A percentile compares a stretch with the other conserved stretches of the same genome.
phyloP scores from a whole-genome alignment of 805 yeast genomes.

The Saturnispora halmiae region DNA sequence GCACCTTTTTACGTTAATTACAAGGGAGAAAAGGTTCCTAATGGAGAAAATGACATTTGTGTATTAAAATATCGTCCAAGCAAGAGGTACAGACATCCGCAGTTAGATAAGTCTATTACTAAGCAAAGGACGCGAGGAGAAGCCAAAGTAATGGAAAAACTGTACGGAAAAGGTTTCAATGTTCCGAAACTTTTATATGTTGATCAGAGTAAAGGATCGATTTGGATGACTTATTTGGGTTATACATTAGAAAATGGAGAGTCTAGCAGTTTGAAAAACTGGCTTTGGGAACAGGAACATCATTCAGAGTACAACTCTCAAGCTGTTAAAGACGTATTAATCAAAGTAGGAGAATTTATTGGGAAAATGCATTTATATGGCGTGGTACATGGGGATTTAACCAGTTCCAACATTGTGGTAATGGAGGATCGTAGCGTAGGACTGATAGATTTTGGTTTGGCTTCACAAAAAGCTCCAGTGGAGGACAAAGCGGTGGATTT shows the following conservation, averaged over 20 bases:
- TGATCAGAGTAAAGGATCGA: slow-evolving; percentile 70
- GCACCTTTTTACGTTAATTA: slow-evolving; percentile 61
- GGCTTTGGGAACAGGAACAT: slow-evolving; percentile 51
- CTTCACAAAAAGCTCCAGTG: slow-evolving; percentile 60
- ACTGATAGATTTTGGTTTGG: slow-evolving; percentile 86
- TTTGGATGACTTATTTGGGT: slow-evolving; percentile 83
- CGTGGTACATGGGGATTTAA: slow-evolving; percentile 88
- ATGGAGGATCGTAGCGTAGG: slow-evolving; percentile 1
- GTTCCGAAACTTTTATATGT: slow-evolving; percentile 69
- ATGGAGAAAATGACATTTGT: slow-evolving; percentile 23
- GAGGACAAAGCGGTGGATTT: slow-evolving; percentile 98
- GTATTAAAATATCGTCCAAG: slow-evolving; percentile 82
- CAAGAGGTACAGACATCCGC: slow-evolving; percentile 84
- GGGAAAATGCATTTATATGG: slow-evolving; percentile 68
- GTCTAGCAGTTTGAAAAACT: slow-evolving; percentile 60
- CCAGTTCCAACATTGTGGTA: slow-evolving; percentile 77
- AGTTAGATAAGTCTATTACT: slow-evolving; percentile 66
- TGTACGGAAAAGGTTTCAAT: slow-evolving; percentile 44
- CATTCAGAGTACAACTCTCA: slow-evolving; percentile 19
- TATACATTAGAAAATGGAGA: slow-evolving; percentile 41
- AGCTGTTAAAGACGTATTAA: slow-evolving; percentile 37
- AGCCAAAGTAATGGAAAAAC: slow-evolving; percentile 61
- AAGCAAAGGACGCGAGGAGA: slow-evolving; percentile 79
- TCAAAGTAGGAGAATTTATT: slow-evolving; percentile 54
- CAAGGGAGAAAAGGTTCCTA: slow-evolving; percentile 25